Percentiles rank a stretch among this genome's conserved stretches.
phyloP scores from a whole-genome alignment of 2,329 filamentous ascomycete genomes.

The Sclerotinia borealis region DNA sequence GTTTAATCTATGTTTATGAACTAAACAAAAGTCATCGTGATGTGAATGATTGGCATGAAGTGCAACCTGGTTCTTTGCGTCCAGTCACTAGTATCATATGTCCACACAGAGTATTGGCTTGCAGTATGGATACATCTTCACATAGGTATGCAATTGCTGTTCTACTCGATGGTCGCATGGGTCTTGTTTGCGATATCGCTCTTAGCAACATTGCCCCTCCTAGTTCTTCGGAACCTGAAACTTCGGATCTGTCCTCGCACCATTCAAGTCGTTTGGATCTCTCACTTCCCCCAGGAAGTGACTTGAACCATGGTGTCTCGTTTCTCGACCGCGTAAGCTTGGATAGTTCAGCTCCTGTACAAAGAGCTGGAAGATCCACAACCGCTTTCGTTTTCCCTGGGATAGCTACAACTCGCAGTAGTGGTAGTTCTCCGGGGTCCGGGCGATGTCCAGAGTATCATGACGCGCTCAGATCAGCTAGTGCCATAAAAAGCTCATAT shows the following conservation, averaged over 20 bases:
- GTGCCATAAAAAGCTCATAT: conserved; percentile 14
- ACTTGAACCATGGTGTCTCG: conserved; percentile 12
- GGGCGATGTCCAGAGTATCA: conserved; percentile 18
- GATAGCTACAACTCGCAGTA: conserved; percentile 18
- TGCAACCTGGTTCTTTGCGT: conserved; percentile 31
- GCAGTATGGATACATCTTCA: conserved; percentile 57
- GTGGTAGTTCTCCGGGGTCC: conserved; percentile 10
- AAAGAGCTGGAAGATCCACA: conserved; percentile 6
- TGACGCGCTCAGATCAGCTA: conserved; percentile 11
- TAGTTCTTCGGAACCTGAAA: not conserved
- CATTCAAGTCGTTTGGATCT: not conserved
- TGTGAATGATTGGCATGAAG: not conserved
- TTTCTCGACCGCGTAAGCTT: conserved; percentile 24
- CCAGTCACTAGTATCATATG: conserved; percentile 50
- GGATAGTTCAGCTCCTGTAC: conserved; percentile 21
- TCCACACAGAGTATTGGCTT: conserved; percentile 49
- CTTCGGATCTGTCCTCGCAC: not conserved
- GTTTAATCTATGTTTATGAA: conserved; percentile 51
- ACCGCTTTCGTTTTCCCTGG: conserved; percentile 24
- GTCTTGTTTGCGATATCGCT: conserved; percentile 52
- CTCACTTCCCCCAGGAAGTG: not conserved
- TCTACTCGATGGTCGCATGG: conserved; percentile 53
- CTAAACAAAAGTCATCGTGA: conserved; percentile 23
- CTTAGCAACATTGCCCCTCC: conserved; percentile 8
- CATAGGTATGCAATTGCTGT: conserved; percentile 50